phyloP scores from a whole-genome alignment of 306 rosid genomes.

The Rubus idaeus region DNA sequence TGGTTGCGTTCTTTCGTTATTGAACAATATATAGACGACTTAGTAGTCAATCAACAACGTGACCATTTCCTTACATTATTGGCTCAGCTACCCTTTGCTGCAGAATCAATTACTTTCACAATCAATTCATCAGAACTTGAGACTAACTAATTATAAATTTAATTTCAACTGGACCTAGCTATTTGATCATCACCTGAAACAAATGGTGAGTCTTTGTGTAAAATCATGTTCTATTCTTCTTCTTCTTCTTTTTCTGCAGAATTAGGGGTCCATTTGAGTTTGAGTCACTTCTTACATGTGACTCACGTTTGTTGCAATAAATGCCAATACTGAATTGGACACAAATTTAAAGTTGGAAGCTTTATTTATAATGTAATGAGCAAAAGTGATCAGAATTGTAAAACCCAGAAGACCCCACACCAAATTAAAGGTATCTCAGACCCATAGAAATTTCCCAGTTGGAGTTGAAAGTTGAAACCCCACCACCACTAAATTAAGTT shows the following conservation, averaged over 20 bases:
- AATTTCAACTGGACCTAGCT: not conserved
- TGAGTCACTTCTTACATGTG: conserved; percentile 23
- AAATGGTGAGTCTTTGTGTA: conserved; percentile 4
- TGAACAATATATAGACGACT: not conserved
- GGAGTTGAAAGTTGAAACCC: conserved; percentile 10
- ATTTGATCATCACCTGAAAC: not conserved
- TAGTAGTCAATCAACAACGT: not conserved
- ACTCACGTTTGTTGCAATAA: conserved; percentile 24
- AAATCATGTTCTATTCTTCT: not conserved
- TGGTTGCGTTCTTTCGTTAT: not conserved
- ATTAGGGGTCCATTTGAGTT: conserved; percentile 10
- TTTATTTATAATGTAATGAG: not conserved
- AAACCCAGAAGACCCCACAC: conserved; percentile 11
- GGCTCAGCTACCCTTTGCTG: not conserved
- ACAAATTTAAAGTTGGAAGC: not conserved
- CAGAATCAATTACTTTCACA: not conserved
- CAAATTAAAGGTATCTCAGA: not conserved
- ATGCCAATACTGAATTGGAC: not conserved
- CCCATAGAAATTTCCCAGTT: conserved; percentile 16
- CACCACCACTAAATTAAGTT: conserved; percentile 6
- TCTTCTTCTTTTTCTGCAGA: not conserved
- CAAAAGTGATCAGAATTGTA: not conserved
- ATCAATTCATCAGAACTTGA: not conserved
- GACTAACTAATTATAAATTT: not conserved
- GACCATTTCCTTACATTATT: not conserved